Evolutionary conservation across 768 basidiomycete species (phyloP), one percentile per base, ranked within the genome.

Genomic region (Calocera cornea): DNA sequence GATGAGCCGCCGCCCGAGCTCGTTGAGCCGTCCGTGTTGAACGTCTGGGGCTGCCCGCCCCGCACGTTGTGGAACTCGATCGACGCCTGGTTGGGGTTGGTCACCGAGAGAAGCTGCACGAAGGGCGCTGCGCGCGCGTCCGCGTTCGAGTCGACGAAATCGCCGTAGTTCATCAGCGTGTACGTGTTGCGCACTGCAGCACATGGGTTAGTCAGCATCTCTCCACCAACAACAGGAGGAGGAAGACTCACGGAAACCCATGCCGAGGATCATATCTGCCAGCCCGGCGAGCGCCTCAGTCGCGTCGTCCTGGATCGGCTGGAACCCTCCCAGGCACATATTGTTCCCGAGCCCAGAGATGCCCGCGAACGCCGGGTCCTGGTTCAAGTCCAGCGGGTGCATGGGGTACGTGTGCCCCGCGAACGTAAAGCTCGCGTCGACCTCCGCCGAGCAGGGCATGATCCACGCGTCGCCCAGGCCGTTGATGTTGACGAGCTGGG

Each of bases 371-470:
- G 5, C 19, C 14, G 54, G 16, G 19, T 60, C 66, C 41, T 77
- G 70, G 68, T 86, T 79, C 66, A 80, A 77, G 69, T 92, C 90
- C 27, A 92, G 78, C n/a, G 90, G 90, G 73, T 91, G 88, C 0
- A 92, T 77, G 0, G 88, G 88, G 72, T 84, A 87, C 24, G 80
- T 78, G 44, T 75, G 36, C 12, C 90, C 90, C 63, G 86, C 87
- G 72, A 92, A 88, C 68, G 82, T 84, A 78, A 92, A 80, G 1
- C 84, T 83, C 34, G 92, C 72, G 66, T 87, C 89, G 67, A 92
- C 80, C 72, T 84, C 76, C 75, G 89, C 87, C 2, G 81, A 83
- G 73, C 90, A 92, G 1, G 90, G 90, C 0, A 92, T 75, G 1
- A 83, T 81, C 90, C 90, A 92, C 33, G 80, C 80, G 68, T 84